phyloP scores from a whole-genome alignment of 805 yeast species.

The Kuraishia molischiana region DNA sequence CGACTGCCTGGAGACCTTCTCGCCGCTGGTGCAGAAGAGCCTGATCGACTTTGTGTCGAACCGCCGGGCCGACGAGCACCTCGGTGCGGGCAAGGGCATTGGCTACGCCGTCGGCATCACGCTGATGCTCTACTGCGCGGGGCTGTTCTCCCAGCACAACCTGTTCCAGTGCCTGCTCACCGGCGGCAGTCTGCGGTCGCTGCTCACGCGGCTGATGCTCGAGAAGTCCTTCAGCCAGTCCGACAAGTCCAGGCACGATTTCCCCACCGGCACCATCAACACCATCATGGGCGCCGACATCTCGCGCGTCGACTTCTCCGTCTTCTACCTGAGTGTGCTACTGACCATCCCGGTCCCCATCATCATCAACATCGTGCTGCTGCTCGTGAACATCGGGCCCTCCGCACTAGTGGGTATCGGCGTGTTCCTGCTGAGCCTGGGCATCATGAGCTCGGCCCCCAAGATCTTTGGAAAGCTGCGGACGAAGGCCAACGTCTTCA shows the following conservation, averaged over 20 bases:
- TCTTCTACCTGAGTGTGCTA: slow-evolving; percentile 57
- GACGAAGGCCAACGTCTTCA: slow-evolving; percentile 44
- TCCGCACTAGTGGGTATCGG: slow-evolving; percentile 66
- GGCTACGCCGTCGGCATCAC: slow-evolving; percentile 71
- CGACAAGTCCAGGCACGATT: slow-evolving; percentile 49
- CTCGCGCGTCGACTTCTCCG: slow-evolving; percentile 66
- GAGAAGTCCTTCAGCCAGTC: slow-evolving; percentile 60
- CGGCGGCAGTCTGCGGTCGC: slow-evolving; percentile 65
- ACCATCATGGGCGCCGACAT: slow-evolving; percentile 76
- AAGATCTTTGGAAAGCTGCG: slow-evolving; percentile 44
- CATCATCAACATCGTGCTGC: slow-evolving; percentile 49
- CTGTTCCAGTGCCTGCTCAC: slow-evolving; percentile 49
- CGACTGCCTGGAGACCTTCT: slow-evolving; percentile 40
- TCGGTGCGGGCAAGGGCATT: slow-evolving; percentile 49
- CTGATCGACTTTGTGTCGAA: slow-evolving; percentile 53
- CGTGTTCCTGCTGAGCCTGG: slow-evolving; percentile 37
- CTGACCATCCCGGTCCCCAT: slow-evolving; percentile 56
- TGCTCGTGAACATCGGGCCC: slow-evolving; percentile 61
- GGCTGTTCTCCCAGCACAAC: slow-evolving; percentile 46
- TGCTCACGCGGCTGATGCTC: slow-evolving; percentile 57
- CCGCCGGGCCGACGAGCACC: slow-evolving; percentile 29
- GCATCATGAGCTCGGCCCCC: slow-evolving; percentile 41
- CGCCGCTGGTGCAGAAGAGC: slow-evolving; percentile 58
- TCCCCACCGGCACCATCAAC: slow-evolving; percentile 64
- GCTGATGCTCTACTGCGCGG: slow-evolving; percentile 37